Base-by-base conservation (phyloP, 2,329 filamentous ascomycete genomes). In the Ampelomyces quisqualis region DNA sequence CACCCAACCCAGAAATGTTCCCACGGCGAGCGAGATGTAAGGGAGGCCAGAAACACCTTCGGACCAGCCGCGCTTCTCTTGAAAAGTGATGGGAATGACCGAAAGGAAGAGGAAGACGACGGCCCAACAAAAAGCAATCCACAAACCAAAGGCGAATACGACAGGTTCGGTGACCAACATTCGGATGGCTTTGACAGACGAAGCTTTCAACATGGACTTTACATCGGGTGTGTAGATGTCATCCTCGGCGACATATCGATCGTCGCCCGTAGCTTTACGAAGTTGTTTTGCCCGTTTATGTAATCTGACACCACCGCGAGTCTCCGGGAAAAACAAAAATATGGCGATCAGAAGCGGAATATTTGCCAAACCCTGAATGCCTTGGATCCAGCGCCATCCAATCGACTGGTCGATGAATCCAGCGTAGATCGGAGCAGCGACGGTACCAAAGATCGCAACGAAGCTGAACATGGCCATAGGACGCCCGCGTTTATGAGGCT, bases 361-460 rank as follows among this genome's bases (percentile, higher is more conserved):
- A 54, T 77, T 77, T 51, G 72, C 70, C 3, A 78, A 55, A 6
- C 75, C 75, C 50, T 78, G 75, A 29, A 78, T 73, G 35, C 75
- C 76, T 56, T 78, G 68, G 18, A 77, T 71, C 76, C 76, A 78
- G 39, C 76, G 65, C 76, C 76, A 78, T 38, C 75, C 74, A 15
- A 78, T 64, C 27, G 72, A 63, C 53, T 76, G 65, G 56, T 77
- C 74, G 55, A 78, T 77, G 65, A 77, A 77, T 29, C 75, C 74
- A 32, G 74, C 73, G 54, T 78, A 77, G 51, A 78, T 77, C 26
- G 76, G 76, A 3, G 76, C 76, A 4, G 68, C 73, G 18, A 78
- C 74, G 7, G 76, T 78, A 30, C 76, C 76, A 41, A 60, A 60
- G 17, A 60, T 58, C 15, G 57, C 55, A 20, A 60, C 47, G 41